phyloP scores from a whole-genome alignment of 106 monocot species.

The Acorus gramineus region DNA sequence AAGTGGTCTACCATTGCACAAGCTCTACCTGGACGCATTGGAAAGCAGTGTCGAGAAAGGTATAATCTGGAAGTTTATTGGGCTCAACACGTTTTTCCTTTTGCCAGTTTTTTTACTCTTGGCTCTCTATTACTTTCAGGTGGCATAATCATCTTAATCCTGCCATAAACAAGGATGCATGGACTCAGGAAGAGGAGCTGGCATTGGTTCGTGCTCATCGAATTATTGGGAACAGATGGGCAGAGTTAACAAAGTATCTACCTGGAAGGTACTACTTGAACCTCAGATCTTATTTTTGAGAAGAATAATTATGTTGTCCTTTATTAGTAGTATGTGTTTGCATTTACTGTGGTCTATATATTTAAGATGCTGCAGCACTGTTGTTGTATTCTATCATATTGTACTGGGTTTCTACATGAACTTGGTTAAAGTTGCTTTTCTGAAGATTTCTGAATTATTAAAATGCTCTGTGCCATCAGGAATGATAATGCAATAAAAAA shows the following conservation, averaged over 20 bases:
- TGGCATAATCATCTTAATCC: slow-evolving; percentile 35
- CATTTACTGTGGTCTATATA: too few relatives aligned
- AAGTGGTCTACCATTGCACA: slow-evolving; percentile 93
- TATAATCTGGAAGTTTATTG: not conserved
- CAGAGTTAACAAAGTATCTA: slow-evolving; percentile 24
- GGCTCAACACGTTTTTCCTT: not conserved
- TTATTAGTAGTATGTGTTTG: too few relatives aligned
- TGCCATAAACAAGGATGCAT: slow-evolving; percentile 24
- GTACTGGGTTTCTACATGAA: too few relatives aligned
- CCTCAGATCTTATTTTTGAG: too few relatives aligned
- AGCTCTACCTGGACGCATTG: slow-evolving; percentile 87
- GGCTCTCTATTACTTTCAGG: not conserved
- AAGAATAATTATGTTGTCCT: too few relatives aligned
- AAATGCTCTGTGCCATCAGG: slow-evolving; percentile 27
- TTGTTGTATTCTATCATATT: too few relatives aligned
- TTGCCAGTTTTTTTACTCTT: not conserved
- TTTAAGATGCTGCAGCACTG: too few relatives aligned
- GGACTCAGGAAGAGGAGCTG: slow-evolving; percentile 31
- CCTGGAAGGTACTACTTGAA: slow-evolving; percentile 15
- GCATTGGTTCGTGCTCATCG: slow-evolving; percentile 21
- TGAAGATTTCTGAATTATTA: too few relatives aligned
- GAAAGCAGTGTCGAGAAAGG: slow-evolving; percentile 83
- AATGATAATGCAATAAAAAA: slow-evolving; percentile 98
- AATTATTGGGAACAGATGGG: slow-evolving; percentile 28
- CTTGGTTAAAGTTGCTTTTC: too few relatives aligned